These are phyloP conservation scores for Beauveria caledonica DNA, from an alignment of 2,329 filamentous ascomycete genomes.

Conservation along the genomic window DNA sequence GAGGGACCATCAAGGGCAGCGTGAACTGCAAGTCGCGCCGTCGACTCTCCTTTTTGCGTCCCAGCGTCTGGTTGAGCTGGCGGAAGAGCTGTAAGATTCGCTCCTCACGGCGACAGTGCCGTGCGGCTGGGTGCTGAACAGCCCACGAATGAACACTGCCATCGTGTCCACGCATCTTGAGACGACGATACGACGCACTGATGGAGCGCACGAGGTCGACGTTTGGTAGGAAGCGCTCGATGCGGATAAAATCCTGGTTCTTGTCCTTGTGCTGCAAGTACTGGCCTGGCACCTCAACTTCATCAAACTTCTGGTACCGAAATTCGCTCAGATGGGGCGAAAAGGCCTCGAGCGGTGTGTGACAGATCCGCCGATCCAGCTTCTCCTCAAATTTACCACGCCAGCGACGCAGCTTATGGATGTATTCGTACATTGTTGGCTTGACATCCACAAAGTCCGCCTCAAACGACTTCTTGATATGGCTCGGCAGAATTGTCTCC, in stretches of 20 bases:
- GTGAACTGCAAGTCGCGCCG: constrained; percentile 94
- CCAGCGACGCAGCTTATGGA: constrained; percentile 92
- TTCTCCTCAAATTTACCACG: constrained; percentile 97
- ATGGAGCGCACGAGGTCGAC: constrained; percentile 89
- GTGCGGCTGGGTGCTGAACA: constrained; percentile 87
- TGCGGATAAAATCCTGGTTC: constrained; percentile 96
- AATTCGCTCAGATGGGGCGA: constrained; percentile 94
- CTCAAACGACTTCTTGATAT: constrained; percentile 95
- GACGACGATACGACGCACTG: constrained; percentile 80
- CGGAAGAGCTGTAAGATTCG: constrained; percentile 93
- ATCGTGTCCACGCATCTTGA: constrained; percentile 96
- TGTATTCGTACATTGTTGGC: constrained; percentile 97
- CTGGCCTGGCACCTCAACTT: constrained; percentile 94
- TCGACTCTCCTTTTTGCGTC: constrained; percentile 89
- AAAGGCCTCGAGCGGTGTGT: constrained; percentile 71
- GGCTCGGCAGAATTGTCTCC: constrained; percentile 86
- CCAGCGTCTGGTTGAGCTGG: constrained; percentile 87
- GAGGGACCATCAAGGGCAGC: constrained; percentile 86
- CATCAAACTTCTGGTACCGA: constrained; percentile 94
- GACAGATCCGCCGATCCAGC: constrained; percentile 72
- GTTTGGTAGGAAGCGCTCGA: constrained; percentile 91
- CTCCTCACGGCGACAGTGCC: constrained; percentile 90
- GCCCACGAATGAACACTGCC: constrained; percentile 95
- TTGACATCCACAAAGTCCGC: constrained; percentile 93
- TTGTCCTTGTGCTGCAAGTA: constrained; percentile 97